These are phyloP conservation scores for Nigrospora sphaerica DNA, from an alignment of 2,329 filamentous ascomycete species.

Conservation along the genomic window DNA sequence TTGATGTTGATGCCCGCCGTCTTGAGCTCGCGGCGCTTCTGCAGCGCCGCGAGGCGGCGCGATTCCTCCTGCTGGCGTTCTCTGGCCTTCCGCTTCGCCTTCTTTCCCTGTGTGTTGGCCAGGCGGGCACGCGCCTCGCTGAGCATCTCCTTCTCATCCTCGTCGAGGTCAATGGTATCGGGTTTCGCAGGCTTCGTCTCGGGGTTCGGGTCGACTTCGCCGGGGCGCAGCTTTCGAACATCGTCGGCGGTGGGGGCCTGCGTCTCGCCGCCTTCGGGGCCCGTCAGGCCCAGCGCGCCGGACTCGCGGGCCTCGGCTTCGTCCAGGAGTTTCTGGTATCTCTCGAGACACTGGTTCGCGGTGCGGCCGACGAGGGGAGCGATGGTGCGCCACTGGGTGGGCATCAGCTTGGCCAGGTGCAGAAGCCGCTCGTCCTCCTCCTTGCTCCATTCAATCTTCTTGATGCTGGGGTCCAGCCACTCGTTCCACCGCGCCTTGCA, in stretches of 20 bases:
- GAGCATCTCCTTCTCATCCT: constrained; percentile 99
- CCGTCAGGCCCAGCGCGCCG: constrained; percentile 72
- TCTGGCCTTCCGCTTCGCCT: constrained; percentile 94
- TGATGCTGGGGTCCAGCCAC: constrained; percentile 96
- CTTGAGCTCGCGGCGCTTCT: constrained; percentile 94
- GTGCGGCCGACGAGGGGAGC: constrained; percentile 94
- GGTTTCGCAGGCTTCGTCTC: constrained; percentile 93
- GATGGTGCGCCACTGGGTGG: constrained; percentile 98
- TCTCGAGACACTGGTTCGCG: constrained; percentile 92
- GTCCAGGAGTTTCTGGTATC: constrained; percentile 93
- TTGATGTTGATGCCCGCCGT: constrained; percentile 98
- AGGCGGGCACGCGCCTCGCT: constrained; percentile 94
- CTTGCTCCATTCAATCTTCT: constrained; percentile 98
- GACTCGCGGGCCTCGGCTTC: constrained; percentile 88
- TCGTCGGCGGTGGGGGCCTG: constrained; percentile 87
- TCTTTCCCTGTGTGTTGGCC: constrained; percentile 97
- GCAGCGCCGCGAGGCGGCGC: constrained; percentile 76
- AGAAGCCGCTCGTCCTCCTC: constrained; percentile 97
- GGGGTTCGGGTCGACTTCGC: constrained; percentile 94
- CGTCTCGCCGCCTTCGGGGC: constrained; percentile 80
- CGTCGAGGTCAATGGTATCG: constrained; percentile 95
- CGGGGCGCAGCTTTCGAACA: constrained; percentile 79
- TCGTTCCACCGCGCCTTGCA: constrained; percentile 98
- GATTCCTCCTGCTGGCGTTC: constrained; percentile 95
- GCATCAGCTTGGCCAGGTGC: constrained; percentile 96